Percentiles rank a stretch among this genome's conserved stretches.
phyloP scores from a whole-genome alignment of 2,329 filamentous ascomycete genomes.

The Fusarium sublunatum region DNA sequence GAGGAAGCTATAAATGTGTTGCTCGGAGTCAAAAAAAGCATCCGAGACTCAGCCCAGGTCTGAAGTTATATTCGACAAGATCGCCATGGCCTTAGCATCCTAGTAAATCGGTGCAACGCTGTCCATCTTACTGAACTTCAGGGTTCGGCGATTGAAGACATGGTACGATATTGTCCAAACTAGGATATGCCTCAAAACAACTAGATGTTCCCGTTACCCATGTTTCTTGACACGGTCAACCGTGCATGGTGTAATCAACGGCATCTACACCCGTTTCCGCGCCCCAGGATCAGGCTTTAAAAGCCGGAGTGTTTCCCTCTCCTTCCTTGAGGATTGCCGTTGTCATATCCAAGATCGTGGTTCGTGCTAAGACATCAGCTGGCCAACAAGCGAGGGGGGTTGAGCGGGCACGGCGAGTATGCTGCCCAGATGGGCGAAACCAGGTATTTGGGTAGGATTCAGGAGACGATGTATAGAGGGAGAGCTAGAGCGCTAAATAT shows the following conservation, averaged over 20 bases:
- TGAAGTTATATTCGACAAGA: constrained; percentile 40
- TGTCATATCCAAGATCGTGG: constrained; percentile 24
- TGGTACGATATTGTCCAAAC: constrained; percentile 36
- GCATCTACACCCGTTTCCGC: constrained; percentile 30
- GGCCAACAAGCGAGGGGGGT: constrained; percentile 17
- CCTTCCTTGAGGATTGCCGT: constrained; percentile 6
- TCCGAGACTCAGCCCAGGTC: constrained; percentile 10
- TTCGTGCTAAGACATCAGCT: constrained; percentile 31
- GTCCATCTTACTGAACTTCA: constrained; percentile 40
- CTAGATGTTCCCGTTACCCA: constrained; percentile 23
- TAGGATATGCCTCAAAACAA: constrained; percentile 21
- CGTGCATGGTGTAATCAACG: constrained; percentile 36
- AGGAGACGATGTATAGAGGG: neutral
- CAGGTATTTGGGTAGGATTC: constrained; percentile 19
- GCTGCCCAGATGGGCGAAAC: constrained; percentile 17
- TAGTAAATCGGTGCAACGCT: constrained; percentile 17
- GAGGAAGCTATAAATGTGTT: constrained; percentile 1
- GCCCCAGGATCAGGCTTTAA: constrained; percentile 15
- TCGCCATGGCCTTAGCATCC: constrained; percentile 17
- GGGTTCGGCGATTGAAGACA: constrained; percentile 24
- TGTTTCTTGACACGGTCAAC: constrained; percentile 37
- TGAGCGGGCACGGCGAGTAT: constrained; percentile 12
- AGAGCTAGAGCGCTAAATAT: constrained; percentile 19
- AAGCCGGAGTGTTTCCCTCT: constrained; percentile 3
- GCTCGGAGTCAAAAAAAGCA: constrained; percentile 1